Evolutionary conservation across 1,139 yeast species (phyloP), one percentile per base, ranked within the genome.

Genomic region (Geotrichum europaeum): DNA sequence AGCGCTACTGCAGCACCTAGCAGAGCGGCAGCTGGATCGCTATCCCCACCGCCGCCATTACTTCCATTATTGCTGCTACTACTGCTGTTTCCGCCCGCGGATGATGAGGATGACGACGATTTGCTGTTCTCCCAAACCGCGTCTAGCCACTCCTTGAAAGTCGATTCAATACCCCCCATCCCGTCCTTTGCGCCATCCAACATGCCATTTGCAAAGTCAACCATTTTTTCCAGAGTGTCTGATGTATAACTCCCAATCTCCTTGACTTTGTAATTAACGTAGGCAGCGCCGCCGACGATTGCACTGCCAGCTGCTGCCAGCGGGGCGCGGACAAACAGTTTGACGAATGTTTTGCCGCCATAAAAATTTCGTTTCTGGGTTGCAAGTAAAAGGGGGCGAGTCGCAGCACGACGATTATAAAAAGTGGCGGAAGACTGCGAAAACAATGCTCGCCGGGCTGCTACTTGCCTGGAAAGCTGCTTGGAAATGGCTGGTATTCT

Each of bases 271-370:
- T 91, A 91, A 34, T 92, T 90, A 54, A 91, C 86, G 70, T 91
- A 94, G 3, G 96, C 87, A 0, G 97, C 96, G 2, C 96, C 96
- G 6, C 97, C 98, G 1, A 96, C 97, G 53, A 91, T 75, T 0
- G 96, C 90, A 7, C 97, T 96, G 1, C 96, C 97, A 0, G 89
- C 75, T 65, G 89, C 89, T 0, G 90, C 92, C 7, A 49, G 51
- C 12, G 59, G 55, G 25, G 25, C 59, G 9, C 55, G 32, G 58
- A 49, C 25, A 30, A 51, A 24, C 28, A 52, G 45, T 51, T 40
- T 47, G 43, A 51, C 20, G 45, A 51, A 24, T 20, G 34, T 52
- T 24, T 55, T 55, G 25, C 49, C 54, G n/a, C 58, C 58, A 50
- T 40, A 40, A n/a, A 40, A n/a, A n/a, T 40, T 40, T 40, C 47